Evolutionary conservation across 78 protist species (phyloP).

Genomic region (Dictyostelium intermedium): DNA sequence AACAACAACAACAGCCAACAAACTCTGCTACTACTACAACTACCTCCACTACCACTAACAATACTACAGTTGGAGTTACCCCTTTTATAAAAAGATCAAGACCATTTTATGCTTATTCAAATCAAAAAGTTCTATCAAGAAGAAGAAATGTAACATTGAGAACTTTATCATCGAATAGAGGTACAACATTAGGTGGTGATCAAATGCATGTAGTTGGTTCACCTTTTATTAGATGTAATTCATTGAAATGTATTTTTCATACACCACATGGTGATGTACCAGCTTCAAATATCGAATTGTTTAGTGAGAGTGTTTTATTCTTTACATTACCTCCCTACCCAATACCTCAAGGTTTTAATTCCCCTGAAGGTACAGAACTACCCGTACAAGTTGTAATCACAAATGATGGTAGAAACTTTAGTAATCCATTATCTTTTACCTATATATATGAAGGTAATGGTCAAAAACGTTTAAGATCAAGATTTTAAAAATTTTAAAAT

Average conservation of each 20-base stretch:
- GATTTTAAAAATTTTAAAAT: conserved; percentile 41
- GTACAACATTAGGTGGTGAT: conserved; percentile 60
- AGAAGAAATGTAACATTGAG: conserved; percentile 65
- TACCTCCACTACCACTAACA: no score
- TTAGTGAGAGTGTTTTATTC: conserved; percentile 67
- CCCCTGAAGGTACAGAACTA: conserved; percentile 63
- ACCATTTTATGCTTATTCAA: conserved; percentile 80
- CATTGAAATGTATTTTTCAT: conserved; percentile 55
- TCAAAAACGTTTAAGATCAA: conserved; percentile 58
- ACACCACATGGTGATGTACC: conserved; percentile 78
- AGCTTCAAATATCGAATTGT: conserved; percentile 54
- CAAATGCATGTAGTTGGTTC: conserved; percentile 83
- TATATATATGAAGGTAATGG: conserved; percentile 43
- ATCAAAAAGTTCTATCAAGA: conserved; percentile 66
- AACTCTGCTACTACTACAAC: no score
- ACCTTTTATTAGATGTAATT: conserved; percentile 66
- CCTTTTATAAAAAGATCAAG: conserved; percentile 70
- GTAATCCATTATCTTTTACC: conserved; percentile 71
- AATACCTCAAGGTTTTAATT: conserved; percentile 16
- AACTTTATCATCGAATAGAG: conserved; percentile 39
- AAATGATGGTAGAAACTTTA: conserved; percentile 79
- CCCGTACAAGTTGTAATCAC: conserved; percentile 76
- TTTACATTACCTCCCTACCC: conserved; percentile 74
- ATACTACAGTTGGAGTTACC: neutral
- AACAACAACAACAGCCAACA: no score